A percentile compares a stretch with the other conserved stretches of the same genome.
Evolutionary conservation across 495 filamentous ascomycete species (phyloP).

Genomic region (Aspergillus haitiensis): DNA sequence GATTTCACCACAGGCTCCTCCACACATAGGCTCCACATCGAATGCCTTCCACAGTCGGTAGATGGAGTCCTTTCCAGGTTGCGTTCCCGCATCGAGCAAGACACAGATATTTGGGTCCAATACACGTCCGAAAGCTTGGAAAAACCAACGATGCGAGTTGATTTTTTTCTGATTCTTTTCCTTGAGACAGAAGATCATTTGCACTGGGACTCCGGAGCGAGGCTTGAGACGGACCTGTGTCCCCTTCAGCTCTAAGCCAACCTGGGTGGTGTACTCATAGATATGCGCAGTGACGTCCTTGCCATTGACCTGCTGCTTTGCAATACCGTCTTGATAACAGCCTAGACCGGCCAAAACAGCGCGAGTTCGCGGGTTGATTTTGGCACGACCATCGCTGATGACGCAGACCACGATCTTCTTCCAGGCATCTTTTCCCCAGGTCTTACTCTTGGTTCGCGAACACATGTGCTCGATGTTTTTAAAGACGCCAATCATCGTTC

Average conservation of each 20-base stretch:
- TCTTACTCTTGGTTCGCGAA: conserved; percentile 83
- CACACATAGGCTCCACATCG: conserved; percentile 95
- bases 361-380: conserved; percentile 91
- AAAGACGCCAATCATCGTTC: conserved; percentile 96
- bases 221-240: conserved; percentile 80
- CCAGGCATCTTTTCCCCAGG: conserved; percentile 98
- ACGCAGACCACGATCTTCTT: conserved; percentile 99
- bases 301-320: conserved; percentile 95
- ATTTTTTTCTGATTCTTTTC: conserved; percentile 99
- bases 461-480: conserved; percentile 99
- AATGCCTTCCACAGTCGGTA: conserved; percentile 99
- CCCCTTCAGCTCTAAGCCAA: conserved; percentile 83
- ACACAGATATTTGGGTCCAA: conserved; percentile 96
- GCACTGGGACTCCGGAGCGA: conserved; percentile 74
- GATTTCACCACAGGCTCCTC: conserved; percentile 97
- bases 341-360: conserved; percentile 91
- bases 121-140: conserved; percentile 93
- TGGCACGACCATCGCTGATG: conserved; percentile 95
- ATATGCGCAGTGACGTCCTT: conserved; percentile 98
- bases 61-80: conserved; percentile 87
- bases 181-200: conserved; percentile 98
- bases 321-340: conserved; percentile 97
- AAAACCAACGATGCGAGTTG: conserved; percentile 99
- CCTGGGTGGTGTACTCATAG: conserved; percentile 98
- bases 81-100: conserved; percentile 93